Percentiles rank a stretch among this genome's conserved stretches.
Evolutionary conservation across 495 filamentous ascomycete species (phyloP).

Genomic region (Echria macrotheca): DNA sequence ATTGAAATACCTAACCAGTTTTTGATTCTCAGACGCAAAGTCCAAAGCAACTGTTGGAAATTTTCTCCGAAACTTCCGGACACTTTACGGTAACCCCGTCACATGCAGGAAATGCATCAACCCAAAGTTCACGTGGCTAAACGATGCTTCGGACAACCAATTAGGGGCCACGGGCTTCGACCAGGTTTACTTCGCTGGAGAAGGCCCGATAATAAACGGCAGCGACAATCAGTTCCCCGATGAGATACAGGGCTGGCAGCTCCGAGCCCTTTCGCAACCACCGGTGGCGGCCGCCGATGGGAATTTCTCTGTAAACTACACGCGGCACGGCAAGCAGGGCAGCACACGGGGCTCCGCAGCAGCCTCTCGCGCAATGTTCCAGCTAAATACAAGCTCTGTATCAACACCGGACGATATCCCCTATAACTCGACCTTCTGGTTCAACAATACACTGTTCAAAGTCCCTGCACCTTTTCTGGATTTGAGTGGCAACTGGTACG

Average conservation of each 20-base stretch:
- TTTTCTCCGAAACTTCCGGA: background rate
- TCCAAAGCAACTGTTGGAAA: background rate
- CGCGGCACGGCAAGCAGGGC: too few species aligned
- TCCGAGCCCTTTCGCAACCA: background rate
- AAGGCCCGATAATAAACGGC: too few species aligned
- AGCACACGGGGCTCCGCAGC: too few species aligned
- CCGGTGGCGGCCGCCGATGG: background rate
- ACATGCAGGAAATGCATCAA: too few species aligned
- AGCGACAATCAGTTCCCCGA: background rate
- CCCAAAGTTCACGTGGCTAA: background rate
- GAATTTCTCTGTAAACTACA: background rate
- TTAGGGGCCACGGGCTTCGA: background rate
- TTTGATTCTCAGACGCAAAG: background rate
- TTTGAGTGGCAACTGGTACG: background rate
- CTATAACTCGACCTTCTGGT: conserved; percentile 5
- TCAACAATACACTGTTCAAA: background rate
- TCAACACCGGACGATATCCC: background rate
- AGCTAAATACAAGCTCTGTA: background rate
- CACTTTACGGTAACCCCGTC: too few species aligned
- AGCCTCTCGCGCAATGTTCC: background rate
- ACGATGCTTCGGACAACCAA: background rate
- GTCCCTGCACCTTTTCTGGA: background rate
- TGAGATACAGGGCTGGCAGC: background rate
- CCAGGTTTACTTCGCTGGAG: background rate
- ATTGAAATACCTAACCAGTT: background rate